phyloP scores from a whole-genome alignment of 2,329 filamentous ascomycete species.

The Neurospora sp. region DNA sequence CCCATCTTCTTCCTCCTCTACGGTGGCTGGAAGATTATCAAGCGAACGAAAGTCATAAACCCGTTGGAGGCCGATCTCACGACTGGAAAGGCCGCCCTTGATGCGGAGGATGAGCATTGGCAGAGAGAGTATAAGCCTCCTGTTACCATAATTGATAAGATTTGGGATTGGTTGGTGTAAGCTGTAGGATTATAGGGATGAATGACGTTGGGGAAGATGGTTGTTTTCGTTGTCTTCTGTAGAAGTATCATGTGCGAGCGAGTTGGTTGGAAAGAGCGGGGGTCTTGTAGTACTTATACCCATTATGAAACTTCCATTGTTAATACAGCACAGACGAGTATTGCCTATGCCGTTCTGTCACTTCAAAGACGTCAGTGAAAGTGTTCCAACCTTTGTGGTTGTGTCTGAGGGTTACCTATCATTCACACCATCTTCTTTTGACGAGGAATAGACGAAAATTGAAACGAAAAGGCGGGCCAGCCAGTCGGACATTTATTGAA shows the following conservation, averaged over 20 bases:
- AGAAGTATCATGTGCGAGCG: not conserved
- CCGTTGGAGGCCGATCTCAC: constrained; percentile 43
- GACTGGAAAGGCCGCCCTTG: constrained; percentile 46
- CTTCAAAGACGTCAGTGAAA: not conserved
- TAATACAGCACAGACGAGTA: not conserved
- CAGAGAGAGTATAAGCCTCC: not conserved
- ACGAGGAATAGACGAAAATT: not conserved
- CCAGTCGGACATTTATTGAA: not conserved
- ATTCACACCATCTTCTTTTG: not conserved
- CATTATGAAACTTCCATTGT: not conserved
- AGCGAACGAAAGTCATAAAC: constrained; percentile 39
- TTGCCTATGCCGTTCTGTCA: not conserved
- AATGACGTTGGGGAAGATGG: not conserved
- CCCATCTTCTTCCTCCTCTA: constrained; percentile 37
- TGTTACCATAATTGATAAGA: constrained; percentile 12
- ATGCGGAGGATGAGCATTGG: constrained; percentile 25
- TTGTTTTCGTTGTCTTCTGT: not conserved
- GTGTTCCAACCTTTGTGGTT: not conserved
- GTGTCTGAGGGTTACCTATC: not conserved
- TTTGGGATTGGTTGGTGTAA: constrained; percentile 8
- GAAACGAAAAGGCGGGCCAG: not conserved
- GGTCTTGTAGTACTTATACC: not conserved
- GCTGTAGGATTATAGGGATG: not conserved
- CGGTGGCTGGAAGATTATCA: constrained; percentile 48
- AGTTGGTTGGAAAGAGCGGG: no score